Evolutionary conservation across 75 land plant genomes (phyloP).

Genomic region (Gnetum montanum): DNA sequence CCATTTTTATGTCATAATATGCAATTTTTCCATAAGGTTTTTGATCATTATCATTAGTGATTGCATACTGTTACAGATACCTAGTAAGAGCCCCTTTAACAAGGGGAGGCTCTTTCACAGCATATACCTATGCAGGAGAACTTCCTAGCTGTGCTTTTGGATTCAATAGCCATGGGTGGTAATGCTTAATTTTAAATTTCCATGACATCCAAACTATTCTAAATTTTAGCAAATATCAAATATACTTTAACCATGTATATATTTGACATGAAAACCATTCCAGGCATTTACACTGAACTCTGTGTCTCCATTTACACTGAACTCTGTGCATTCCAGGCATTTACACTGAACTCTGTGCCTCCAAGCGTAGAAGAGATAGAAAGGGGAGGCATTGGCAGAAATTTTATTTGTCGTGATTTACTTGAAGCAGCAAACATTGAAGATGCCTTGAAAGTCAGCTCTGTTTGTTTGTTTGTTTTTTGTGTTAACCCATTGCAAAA

Average conservation of each 20-base stretch:
- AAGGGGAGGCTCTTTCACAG: slow-evolving; percentile 59
- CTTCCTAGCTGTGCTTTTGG: slow-evolving; percentile 98
- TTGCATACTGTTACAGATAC: slow-evolving; percentile 70
- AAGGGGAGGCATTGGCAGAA: slow-evolving; percentile 70
- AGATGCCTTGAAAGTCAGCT: slow-evolving; percentile 54
- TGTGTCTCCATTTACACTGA: slow-evolving; percentile 79
- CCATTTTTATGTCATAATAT: too few species aligned
- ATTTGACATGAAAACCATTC: too few species aligned
- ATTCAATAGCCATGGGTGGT: slow-evolving; percentile 73
- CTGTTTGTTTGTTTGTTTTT: not conserved
- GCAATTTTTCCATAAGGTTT: too few species aligned
- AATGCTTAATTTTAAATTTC: too few species aligned
- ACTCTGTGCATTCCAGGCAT: slow-evolving; percentile 90
- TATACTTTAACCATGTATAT: too few species aligned
- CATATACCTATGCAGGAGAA: slow-evolving; percentile 96
- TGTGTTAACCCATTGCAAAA: too few species aligned
- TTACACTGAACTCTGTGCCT: slow-evolving; percentile 90
- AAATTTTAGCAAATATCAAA: too few species aligned
- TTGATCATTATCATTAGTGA: not conserved
- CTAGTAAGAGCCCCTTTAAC: slow-evolving; percentile 46
- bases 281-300: too few species aligned
- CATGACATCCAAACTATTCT: too few species aligned
- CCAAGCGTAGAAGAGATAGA: slow-evolving; percentile 52
- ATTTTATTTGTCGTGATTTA: slow-evolving; percentile 82
- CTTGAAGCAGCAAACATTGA: slow-evolving; percentile 57